Conservation (phyloP, 495 filamentous ascomycete genomes). For the Neurospora africana region DNA sequence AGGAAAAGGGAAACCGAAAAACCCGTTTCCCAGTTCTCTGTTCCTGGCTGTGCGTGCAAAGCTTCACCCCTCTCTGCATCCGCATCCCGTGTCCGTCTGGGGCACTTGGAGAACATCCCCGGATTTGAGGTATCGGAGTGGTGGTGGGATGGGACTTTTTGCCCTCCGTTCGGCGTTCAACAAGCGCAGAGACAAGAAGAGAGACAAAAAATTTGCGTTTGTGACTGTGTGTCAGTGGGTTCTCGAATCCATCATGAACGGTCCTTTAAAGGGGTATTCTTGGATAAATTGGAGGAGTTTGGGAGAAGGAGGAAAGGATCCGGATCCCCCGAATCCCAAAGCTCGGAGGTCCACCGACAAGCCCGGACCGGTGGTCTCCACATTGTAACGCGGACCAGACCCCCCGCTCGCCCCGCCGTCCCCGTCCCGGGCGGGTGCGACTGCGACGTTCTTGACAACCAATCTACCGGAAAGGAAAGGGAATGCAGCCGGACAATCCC, state of each 20-base stretch:
- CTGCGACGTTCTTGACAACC: not conserved
- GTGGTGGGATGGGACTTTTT: not conserved
- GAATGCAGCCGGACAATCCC: not conserved
- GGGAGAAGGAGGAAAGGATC: not conserved
- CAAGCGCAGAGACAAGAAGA: not conserved
- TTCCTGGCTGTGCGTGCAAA: not conserved
- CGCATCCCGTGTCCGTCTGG: not conserved
- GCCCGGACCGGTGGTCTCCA: not conserved
- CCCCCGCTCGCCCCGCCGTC: not conserved
- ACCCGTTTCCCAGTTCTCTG: not conserved
- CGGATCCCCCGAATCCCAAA: not conserved
- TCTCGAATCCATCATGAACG: not conserved
- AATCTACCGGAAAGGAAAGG: not conserved
- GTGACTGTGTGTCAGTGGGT: not conserved
- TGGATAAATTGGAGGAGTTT: not conserved
- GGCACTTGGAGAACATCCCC: not conserved
- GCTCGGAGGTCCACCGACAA: not conserved
- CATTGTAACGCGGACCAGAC: not conserved
- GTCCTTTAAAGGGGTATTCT: not conserved
- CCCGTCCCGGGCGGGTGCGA: not conserved
- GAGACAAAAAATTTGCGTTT: not conserved
- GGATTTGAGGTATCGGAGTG: not conserved
- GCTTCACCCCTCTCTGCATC: not conserved
- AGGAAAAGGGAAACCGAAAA: not conserved
- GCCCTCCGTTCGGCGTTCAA: not conserved